A percentile compares a stretch with the other conserved stretches of the same genome.
phyloP scores from a whole-genome alignment of 2,329 filamentous ascomycete genomes.

The Hypoxylon sp. region DNA sequence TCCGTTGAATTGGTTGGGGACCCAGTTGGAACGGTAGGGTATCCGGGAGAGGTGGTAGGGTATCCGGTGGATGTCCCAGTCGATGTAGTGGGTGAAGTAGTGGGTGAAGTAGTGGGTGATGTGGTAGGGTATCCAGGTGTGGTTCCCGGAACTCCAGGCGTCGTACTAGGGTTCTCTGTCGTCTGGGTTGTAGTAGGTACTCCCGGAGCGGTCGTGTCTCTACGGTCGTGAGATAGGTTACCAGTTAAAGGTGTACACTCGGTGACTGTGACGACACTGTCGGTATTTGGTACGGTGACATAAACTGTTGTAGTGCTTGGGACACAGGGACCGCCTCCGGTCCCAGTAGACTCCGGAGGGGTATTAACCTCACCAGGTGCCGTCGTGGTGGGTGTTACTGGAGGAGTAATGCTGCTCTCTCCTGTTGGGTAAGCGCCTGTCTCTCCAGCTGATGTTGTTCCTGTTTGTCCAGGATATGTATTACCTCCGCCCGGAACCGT shows the following conservation, averaged over 20 bases:
- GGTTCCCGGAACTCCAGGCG: neutral
- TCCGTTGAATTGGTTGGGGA: neutral
- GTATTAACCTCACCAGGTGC: slow-evolving; percentile 11
- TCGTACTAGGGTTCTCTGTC: neutral
- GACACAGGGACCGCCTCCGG: slow-evolving; percentile 3
- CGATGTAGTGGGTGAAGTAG: neutral
- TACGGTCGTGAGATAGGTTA: neutral
- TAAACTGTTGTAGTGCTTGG: slow-evolving; percentile 24
- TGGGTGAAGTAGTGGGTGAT: neutral
- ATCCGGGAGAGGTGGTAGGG: neutral
- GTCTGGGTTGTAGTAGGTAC: slow-evolving; percentile 9
- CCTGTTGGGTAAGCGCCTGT: neutral
- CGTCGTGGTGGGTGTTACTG: slow-evolving; percentile 4
- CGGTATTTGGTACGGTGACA: slow-evolving; percentile 19
- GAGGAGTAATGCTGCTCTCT: slow-evolving; percentile 2
- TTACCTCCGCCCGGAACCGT: slow-evolving; percentile 1
- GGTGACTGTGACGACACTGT: slow-evolving; percentile 19
- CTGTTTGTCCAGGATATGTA: slow-evolving; percentile 11
- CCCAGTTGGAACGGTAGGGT: neutral
- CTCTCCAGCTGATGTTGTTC: neutral
- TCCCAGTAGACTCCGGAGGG: neutral
- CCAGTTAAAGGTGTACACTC: slow-evolving; percentile 20
- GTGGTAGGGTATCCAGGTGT: slow-evolving; percentile 4
- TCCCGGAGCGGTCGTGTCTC: neutral
- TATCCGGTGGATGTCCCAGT: neutral